A percentile compares a stretch with the other conserved stretches of the same genome.
phyloP scores from a whole-genome alignment of 108 stramenopile genomes.

The Skeletonema potamos region DNA sequence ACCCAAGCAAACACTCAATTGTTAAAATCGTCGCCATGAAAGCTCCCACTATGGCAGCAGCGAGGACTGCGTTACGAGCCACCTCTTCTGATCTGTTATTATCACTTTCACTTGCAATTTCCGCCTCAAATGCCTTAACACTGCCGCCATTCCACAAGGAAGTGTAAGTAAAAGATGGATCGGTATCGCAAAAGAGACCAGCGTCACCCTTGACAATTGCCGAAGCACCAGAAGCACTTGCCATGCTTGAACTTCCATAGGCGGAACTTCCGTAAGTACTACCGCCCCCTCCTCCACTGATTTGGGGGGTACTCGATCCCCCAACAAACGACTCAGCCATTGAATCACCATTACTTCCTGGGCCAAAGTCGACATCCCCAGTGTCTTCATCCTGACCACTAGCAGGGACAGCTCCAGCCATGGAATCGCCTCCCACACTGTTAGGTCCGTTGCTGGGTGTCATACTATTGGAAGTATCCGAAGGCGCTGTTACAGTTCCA shows the following conservation, averaged over 20 bases:
- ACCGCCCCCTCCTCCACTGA: neutral
- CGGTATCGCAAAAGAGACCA: slow-evolving; percentile 29
- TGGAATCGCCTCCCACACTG: neutral
- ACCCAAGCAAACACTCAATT: slow-evolving; percentile 24
- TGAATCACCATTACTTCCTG: neutral
- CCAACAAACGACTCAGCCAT: neutral
- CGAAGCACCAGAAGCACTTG: neutral
- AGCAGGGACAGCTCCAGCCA: neutral
- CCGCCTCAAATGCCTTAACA: slow-evolving; percentile 1
- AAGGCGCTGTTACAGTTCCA: neutral
- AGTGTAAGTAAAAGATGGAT: neutral
- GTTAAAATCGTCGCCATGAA: slow-evolving; percentile 8
- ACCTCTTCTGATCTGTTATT: slow-evolving; percentile 28
- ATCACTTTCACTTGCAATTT: slow-evolving; percentile 18
- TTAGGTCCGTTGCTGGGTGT: neutral
- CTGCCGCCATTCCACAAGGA: slow-evolving; percentile 18
- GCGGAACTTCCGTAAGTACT: neutral
- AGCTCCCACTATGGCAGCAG: slow-evolving; percentile 10
- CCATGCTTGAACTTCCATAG: neutral
- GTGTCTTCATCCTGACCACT: neutral
- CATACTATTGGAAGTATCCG: neutral
- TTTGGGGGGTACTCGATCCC: neutral
- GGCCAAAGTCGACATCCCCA: neutral
- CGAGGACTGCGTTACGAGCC: slow-evolving; percentile 22
- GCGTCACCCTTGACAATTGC: slow-evolving; percentile 5